Evolutionary conservation across 768 basidiomycete genomes (phyloP).

Genomic region (Lactarius deliciosus): DNA sequence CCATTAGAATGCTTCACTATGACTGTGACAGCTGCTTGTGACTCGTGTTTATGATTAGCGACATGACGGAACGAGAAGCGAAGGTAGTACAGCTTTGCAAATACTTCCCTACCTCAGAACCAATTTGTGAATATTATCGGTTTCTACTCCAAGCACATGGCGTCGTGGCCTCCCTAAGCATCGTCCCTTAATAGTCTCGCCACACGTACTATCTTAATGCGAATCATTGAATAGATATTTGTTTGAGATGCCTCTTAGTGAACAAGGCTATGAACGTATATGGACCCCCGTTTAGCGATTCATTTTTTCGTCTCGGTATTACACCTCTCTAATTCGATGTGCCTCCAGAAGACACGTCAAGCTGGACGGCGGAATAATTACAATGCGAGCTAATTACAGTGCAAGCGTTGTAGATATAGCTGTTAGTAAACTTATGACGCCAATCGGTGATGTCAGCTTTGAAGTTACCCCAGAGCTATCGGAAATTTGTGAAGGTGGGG

Average conservation of each 20-base stretch:
- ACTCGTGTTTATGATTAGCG: not conserved
- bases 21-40: not conserved
- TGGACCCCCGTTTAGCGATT: not conserved
- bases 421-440: constrained; percentile 16
- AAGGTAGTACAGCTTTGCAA: not conserved
- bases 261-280: not conserved
- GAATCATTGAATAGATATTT: not conserved
- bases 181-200: not conserved
- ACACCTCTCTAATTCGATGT: not conserved
- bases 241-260: not conserved
- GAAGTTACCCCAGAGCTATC: not conserved
- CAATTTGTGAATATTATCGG: not conserved
- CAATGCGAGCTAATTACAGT: not conserved
- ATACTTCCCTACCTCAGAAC: not conserved
- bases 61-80: not conserved
- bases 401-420: constrained; percentile 10
- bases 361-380: not conserved
- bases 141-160: not conserved
- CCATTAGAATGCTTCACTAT: not conserved
- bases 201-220: not conserved
- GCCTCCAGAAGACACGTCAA: not conserved
- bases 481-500: constrained; percentile 6
- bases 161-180: not conserved
- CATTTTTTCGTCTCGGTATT: not conserved
- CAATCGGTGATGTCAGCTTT: constrained; percentile 2